Evolutionary conservation across 2,329 filamentous ascomycete species (phyloP).

Genomic region (Calonectria crousiana): DNA sequence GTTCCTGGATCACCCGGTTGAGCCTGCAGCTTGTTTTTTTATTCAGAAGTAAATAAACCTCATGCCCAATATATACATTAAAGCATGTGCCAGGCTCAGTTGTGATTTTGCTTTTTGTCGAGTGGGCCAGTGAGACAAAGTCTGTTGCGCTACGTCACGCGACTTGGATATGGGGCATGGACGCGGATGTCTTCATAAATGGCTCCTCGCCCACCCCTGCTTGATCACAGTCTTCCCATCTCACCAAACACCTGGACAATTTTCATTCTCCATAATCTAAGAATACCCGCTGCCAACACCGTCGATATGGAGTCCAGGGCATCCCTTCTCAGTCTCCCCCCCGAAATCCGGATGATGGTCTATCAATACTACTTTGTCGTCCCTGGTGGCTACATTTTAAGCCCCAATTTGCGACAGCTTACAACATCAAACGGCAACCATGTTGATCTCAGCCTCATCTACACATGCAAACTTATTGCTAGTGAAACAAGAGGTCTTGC

Average conservation of each 20-base stretch:
- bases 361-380: not conserved
- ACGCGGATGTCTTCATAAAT: not conserved
- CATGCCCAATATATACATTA: too few relatives aligned
- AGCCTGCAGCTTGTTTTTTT: too few relatives aligned
- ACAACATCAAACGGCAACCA: not conserved
- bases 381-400: not conserved
- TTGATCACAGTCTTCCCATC: too few relatives aligned
- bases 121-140: not conserved
- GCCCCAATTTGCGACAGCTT: not conserved
- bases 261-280: not conserved
- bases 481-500: not conserved
- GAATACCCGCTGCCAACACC: not conserved
- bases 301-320: not conserved
- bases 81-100: too few relatives aligned
- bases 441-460: not conserved
- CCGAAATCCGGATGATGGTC: not conserved
- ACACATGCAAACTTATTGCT: not conserved
- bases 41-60: too few relatives aligned
- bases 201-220: too few relatives aligned
- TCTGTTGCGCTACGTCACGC: not conserved
- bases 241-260: too few relatives aligned
- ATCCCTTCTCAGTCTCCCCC: not conserved
- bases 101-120: not conserved
- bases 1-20: too few relatives aligned
- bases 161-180: not conserved